Base-by-base conservation (phyloP, 371 early-diverging fungal species). In the Lichtheimia hyalospora region DNA sequence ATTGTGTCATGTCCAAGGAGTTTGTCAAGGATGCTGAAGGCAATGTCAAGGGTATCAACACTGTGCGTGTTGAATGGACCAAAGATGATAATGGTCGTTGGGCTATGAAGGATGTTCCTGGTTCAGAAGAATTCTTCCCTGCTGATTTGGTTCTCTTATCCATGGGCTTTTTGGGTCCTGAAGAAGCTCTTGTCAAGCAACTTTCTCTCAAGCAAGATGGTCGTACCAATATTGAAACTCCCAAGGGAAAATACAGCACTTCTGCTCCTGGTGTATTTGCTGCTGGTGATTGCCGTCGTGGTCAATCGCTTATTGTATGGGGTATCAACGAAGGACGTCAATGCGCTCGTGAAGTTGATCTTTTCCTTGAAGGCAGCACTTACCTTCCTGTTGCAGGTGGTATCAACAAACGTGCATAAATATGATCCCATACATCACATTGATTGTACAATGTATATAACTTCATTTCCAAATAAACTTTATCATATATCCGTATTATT, bases 111-210 rank as follows among this genome's bases (percentile, higher is more conserved):
- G 95, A 97, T 75, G 71, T 96, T 24, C 74, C 85, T 3, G 93
- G 91, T 6, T 85, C 92, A 5, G 93, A 94, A 68, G 79, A 93
- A 73, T 84, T 90, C 69, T 92, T 90, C 79, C 74, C 79, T 62
- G 95, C 94, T 16, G 97, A 97, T 65, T 70, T 98, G 43, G 91
- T 98, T 40, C 75, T 98, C 27, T 71, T 98, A 28, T 88, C 96
- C 21, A 96, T 98, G 96, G 98, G 98, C 49, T 98, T 98, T 88
- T 67, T 95, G 61, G 98, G 97, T 15, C 97, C 98, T 50, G 97
- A 98, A 80, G 87, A 90, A 50, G 86, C 82, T 25, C 70, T 96
- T 15, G 64, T 93, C 39, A 84, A 90, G 75, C 89, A 91, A 71
- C 82, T 96, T 4, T 77, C 77, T 12, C 80, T 96, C 48, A 90